Conservation (phyloP, 352 stramenopile species). For the Globisporangium spiculum region DNA sequence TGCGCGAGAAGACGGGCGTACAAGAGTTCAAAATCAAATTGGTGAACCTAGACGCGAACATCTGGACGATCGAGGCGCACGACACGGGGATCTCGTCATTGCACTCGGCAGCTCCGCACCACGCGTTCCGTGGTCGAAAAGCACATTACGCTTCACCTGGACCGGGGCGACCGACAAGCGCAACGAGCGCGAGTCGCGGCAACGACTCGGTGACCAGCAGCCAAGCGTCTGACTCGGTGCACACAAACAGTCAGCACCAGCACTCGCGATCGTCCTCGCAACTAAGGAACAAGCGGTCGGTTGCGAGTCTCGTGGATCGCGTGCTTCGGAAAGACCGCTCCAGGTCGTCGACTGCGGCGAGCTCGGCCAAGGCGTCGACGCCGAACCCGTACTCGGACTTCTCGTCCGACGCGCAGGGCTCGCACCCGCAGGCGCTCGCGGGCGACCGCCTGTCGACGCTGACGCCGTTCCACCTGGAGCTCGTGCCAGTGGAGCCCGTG, state of each 20-base stretch:
- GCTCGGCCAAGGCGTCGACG: constrained; percentile 7
- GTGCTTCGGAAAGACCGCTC: constrained; percentile 20
- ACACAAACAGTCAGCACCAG: constrained; percentile 7
- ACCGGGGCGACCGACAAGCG: background rate
- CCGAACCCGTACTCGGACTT: constrained; percentile 23
- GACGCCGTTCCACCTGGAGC: constrained; percentile 22
- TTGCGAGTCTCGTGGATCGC: constrained; percentile 17
- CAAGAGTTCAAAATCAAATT: constrained; percentile 54
- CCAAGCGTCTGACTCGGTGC: constrained; percentile 13
- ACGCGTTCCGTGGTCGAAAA: constrained; percentile 1
- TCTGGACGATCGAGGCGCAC: constrained; percentile 33
- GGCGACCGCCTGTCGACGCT: constrained; percentile 17
- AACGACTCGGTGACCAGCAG: constrained; percentile 15
- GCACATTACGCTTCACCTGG: constrained; percentile 8
- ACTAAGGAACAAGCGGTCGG: constrained; percentile 21
- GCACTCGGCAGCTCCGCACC: constrained; percentile 10
- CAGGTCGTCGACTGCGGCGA: constrained; percentile 10
- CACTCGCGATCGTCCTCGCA: constrained; percentile 7
- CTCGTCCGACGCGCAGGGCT: constrained; percentile 11
- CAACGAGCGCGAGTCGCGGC: background rate
- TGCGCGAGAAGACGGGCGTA: constrained; percentile 40
- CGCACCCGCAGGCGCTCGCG: constrained; percentile 13
- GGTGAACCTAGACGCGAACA: constrained; percentile 53
- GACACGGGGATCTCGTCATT: constrained; percentile 5
- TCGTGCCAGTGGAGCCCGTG: constrained; percentile 38